Evolutionary conservation across 2,329 filamentous ascomycete genomes (phyloP), one percentile per base, ranked within the genome.

Genomic region (Nemania diffusa): DNA sequence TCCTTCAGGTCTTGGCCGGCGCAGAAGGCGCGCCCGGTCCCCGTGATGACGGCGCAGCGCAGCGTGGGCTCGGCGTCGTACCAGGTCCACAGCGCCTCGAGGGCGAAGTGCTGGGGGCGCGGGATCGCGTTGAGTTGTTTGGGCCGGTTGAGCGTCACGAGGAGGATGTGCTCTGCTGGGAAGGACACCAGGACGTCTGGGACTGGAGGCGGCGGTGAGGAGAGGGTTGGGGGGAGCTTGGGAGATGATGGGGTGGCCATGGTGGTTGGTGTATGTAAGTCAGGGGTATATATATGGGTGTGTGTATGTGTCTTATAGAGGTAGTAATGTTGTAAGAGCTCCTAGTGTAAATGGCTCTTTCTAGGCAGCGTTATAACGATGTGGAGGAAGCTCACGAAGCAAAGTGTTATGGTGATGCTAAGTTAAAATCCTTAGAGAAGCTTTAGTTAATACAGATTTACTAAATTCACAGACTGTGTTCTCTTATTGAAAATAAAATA

Each of bases 1-100:
- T 91, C 89, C 76, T 88, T 88, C 20, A 92, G 82, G 74, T 92
- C 90, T 37, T 88, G 88, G 17, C 90, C 90, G 0, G 89, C 88
- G 76, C 88, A 92, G 73, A 92, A 92, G 0, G 89, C 88, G 9
- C 88, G 81, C 0, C 88, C 89, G 0, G 81, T 79, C 22, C 90
- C 90, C 0, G 89, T 91, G 52, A 92, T 75, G 2, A 92, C 83
- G 52, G 87, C 89, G 74, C 87, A 88, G 52, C 86, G 85, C 53
- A 92, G 83, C 1, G 78, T 78, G 1, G 88, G 85, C 76, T 91
- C 85, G n/a, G 74, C 75, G 74, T 92, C 90, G 76, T 87, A 90
- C 85, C 88, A 91, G 17, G 79, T 75, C 82, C 84, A 90, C 5
- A 88, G 80, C 0, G 71, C 68, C 65, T 81, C 81, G 40, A 89